Evolutionary conservation across 345 rosid species (phyloP).

Genomic region (Moricandia moricandioides): DNA sequence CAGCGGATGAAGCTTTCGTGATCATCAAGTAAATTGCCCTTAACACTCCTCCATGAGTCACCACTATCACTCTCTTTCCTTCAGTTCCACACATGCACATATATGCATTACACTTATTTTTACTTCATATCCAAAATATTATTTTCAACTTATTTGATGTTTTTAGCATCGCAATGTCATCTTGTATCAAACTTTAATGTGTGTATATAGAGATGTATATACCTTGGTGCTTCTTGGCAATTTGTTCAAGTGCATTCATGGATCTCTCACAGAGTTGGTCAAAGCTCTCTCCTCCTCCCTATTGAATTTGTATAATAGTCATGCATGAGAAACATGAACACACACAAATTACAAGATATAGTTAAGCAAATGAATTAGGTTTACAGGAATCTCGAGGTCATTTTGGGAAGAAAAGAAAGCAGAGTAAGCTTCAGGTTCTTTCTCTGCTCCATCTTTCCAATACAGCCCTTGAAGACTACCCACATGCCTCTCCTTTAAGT

Average conservation of each 20-base stretch:
- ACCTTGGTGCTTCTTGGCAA: conserved; percentile 40
- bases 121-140: neutral
- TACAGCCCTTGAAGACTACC: conserved; percentile 37
- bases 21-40: conserved; percentile 38
- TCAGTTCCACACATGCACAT: neutral
- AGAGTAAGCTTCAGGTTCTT: conserved; percentile 40
- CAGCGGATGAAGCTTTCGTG: conserved; percentile 33
- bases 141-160: neutral
- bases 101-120: neutral
- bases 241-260: conserved; percentile 33
- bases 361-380: neutral
- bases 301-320: neutral
- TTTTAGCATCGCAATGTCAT: neutral
- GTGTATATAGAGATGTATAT: neutral
- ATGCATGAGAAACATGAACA: neutral
- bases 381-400: conserved; percentile 38
- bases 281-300: conserved; percentile 45
- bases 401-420: conserved; percentile 39
- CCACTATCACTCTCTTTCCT: conserved; percentile 38
- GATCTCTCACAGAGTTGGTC: conserved; percentile 41
- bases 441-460: conserved; percentile 38
- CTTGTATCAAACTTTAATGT: neutral
- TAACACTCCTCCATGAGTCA: conserved; percentile 42
- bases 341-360: neutral
- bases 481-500: conserved; percentile 38